Percentiles rank a stretch among this genome's conserved stretches.
Evolutionary conservation across 2,329 filamentous ascomycete genomes (phyloP).

Genomic region (Fusarium compactum): DNA sequence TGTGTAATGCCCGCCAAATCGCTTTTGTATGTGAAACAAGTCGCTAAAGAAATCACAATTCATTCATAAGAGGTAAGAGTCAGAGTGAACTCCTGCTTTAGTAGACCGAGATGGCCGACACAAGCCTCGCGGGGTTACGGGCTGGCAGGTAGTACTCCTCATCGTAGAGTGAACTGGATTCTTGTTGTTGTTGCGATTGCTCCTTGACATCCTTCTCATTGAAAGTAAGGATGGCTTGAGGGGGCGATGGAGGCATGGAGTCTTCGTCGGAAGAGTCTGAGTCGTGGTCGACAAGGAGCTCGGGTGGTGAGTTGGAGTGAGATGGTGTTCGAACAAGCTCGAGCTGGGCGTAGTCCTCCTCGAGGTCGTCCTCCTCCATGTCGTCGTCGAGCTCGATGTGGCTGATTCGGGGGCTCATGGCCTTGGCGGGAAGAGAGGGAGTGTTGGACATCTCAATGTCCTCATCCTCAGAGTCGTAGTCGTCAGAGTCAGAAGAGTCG

Average conservation of each 20-base stretch:
- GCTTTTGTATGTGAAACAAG: constrained; percentile 46
- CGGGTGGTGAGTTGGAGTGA: constrained; percentile 74
- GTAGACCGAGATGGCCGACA: constrained; percentile 69
- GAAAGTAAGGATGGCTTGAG: constrained; percentile 69
- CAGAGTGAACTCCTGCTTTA: constrained; percentile 51
- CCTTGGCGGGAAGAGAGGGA: constrained; percentile 58
- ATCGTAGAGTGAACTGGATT: constrained; percentile 60
- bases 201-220: constrained; percentile 66
- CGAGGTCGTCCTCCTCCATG: constrained; percentile 66
- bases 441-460: constrained; percentile 68
- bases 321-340: constrained; percentile 77
- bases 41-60: constrained; percentile 45
- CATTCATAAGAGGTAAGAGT: constrained; percentile 17
- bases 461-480: constrained; percentile 66
- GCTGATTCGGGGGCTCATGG: constrained; percentile 51
- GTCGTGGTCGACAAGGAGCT: constrained; percentile 73
- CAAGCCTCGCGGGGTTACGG: constrained; percentile 63
- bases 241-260: constrained; percentile 80
- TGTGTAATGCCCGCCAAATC: constrained; percentile 46
- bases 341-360: constrained; percentile 74
- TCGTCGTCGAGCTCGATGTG: constrained; percentile 58
- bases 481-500: constrained; percentile 64
- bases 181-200: constrained; percentile 55
- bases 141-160: constrained; percentile 67
- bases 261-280: constrained; percentile 80